These are phyloP conservation scores for Fusarium pseudonygamai DNA, from an alignment of 2,329 filamentous ascomycete species.

Conservation along the genomic window DNA sequence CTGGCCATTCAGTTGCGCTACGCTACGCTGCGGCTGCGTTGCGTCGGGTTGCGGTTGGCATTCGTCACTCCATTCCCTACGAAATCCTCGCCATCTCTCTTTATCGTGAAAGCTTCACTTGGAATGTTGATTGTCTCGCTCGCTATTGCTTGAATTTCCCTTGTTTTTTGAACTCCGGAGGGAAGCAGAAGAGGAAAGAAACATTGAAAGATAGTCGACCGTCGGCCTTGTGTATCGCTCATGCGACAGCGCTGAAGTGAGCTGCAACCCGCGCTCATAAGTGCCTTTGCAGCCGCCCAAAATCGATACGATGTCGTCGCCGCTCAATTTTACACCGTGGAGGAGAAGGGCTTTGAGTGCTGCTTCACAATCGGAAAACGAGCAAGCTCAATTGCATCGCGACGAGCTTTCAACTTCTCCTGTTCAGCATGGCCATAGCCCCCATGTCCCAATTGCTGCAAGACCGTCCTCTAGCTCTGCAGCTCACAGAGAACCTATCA, in stretches of 20 bases:
- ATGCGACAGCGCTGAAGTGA: constrained; percentile 35
- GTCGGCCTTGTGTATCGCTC: constrained; percentile 5
- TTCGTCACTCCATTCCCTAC: constrained; percentile 43
- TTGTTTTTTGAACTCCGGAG: background rate
- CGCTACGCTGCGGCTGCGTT: constrained; percentile 1
- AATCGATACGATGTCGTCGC: constrained; percentile 55
- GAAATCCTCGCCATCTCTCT: constrained; percentile 31
- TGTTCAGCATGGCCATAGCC: constrained; percentile 20
- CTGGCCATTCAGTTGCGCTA: constrained; percentile 32
- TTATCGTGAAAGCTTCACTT: constrained; percentile 22
- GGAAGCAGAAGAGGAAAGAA: background rate
- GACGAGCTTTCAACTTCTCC: constrained; percentile 42
- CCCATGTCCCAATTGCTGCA: constrained; percentile 32
- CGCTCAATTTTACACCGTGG: constrained; percentile 60
- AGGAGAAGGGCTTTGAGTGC: constrained; percentile 54
- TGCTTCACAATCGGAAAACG: constrained; percentile 45
- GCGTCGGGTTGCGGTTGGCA: constrained; percentile 6
- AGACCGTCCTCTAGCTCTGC: constrained; percentile 54
- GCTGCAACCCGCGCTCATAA: constrained; percentile 25
- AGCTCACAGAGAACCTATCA: constrained; percentile 70
- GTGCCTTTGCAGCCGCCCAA: constrained; percentile 27
- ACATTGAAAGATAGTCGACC: background rate
- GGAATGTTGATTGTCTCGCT: constrained; percentile 36
- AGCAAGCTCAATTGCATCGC: constrained; percentile 36
- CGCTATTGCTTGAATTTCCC: constrained; percentile 22